Percentiles rank a stretch among this genome's conserved stretches.
Conservation (phyloP, 2,329 filamentous ascomycete genomes). For the Penicillium hordei region DNA sequence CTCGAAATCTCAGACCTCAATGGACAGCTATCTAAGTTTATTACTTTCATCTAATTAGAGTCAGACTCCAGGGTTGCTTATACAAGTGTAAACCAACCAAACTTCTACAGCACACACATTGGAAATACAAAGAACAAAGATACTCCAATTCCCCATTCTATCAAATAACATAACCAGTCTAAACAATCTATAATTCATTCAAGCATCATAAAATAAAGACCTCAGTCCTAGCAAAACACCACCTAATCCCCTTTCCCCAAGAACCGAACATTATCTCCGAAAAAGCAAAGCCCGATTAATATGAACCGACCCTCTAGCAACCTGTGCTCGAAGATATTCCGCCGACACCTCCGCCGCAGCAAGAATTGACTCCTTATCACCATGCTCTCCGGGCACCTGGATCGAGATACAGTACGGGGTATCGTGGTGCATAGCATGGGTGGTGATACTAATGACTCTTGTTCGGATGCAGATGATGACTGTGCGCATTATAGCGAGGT, state of each 20-base stretch:
- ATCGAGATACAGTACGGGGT: slow-evolving; percentile 4
- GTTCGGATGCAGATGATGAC: slow-evolving; percentile 6
- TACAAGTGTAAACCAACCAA: background rate
- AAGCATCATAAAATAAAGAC: background rate
- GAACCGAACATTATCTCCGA: background rate
- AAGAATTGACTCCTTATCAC: background rate
- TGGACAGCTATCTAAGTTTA: background rate
- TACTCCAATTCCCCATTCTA: background rate
- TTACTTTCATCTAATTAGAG: background rate
- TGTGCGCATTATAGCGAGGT: slow-evolving; percentile 7
- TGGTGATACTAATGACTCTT: slow-evolving; percentile 1
- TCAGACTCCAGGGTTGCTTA: too few species aligned
- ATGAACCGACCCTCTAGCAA: background rate
- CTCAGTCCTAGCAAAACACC: too few species aligned
- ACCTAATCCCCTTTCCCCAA: too few species aligned
- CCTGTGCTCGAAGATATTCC: background rate
- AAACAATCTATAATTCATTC: background rate
- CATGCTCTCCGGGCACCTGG: background rate
- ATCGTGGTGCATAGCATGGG: slow-evolving; percentile 2
- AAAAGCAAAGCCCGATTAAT: slow-evolving; percentile 4
- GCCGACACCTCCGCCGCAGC: slow-evolving; percentile 4
- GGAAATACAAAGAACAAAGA: too few species aligned
- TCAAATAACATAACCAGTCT: background rate
- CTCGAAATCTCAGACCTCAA: background rate
- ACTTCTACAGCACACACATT: background rate